These are phyloP conservation scores for Boletus semigastroideus DNA, from an alignment of 1,284 basidiomycete genomes.

Conservation along the genomic window DNA sequence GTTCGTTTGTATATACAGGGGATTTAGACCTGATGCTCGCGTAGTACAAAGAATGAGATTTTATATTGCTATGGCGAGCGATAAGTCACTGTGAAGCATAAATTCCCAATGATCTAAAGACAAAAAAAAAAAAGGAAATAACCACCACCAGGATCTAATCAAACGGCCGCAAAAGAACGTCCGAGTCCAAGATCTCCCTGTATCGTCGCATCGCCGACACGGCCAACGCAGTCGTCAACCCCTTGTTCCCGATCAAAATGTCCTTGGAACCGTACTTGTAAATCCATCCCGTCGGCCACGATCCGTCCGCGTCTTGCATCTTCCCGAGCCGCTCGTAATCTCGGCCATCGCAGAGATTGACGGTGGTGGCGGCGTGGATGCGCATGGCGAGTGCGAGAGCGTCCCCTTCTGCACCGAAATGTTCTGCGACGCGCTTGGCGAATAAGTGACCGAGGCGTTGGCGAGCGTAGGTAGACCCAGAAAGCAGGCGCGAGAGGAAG, in stretches of 20 bases:
- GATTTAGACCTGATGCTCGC: too few species aligned
- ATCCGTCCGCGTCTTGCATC: slow-evolving; percentile 23
- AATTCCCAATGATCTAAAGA: too few species aligned
- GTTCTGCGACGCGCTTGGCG: slow-evolving; percentile 16
- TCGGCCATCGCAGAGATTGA: slow-evolving; percentile 15
- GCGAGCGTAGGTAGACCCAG: slow-evolving; percentile 19
- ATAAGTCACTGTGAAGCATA: too few species aligned
- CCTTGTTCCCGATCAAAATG: slow-evolving; percentile 17
- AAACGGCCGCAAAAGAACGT: slow-evolving; percentile 10
- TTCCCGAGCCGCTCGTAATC: slow-evolving; percentile 18
- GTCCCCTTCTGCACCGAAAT: slow-evolving; percentile 22
- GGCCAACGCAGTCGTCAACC: slow-evolving; percentile 24
- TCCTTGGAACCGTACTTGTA: slow-evolving; percentile 9
- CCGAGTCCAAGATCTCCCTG: slow-evolving; percentile 10
- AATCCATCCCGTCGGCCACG: slow-evolving; percentile 24
- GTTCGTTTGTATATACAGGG: too few species aligned
- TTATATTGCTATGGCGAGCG: too few species aligned
- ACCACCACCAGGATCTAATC: slow-evolving; percentile 4
- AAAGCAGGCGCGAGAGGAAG: slow-evolving; percentile 24
- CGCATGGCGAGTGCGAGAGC: slow-evolving; percentile 26
- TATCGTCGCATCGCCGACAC: slow-evolving; percentile 19
- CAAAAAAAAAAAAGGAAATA: too few species aligned
- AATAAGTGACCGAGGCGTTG: slow-evolving; percentile 14
- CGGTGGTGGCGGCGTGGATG: slow-evolving; percentile 10
- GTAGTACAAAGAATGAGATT: too few species aligned